Evolutionary conservation across 148 eudicot genomes (phyloP), one percentile per base, ranked within the genome.

Genomic region (Rhododendron simsii): DNA sequence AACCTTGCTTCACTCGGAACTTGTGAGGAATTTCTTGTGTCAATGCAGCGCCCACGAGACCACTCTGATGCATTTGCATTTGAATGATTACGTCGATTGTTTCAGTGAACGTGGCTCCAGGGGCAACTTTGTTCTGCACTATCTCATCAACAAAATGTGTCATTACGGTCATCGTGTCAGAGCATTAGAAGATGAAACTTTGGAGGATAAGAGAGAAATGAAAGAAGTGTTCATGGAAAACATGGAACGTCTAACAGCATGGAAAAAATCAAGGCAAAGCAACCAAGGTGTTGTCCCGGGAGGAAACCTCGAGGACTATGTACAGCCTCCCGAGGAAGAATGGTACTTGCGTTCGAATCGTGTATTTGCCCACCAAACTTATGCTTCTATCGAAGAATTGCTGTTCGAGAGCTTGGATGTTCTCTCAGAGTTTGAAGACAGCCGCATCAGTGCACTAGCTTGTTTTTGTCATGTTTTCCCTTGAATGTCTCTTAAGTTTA

Each of bases 61-160:
- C 48, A 18, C 48, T 18, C 5, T 37, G 4, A 39, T 76, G 80
- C 80, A 76, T 37, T 41, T 37, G 48, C 44, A 76, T 41, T 76
- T 76, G 80, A 76, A 76, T 76, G 45, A 21, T 41, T 76, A 39
- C 80, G 14, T 76, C 5, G 80, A 76, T 37, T 39, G 23, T 76
- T 76, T 39, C 11, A 41, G 28, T 10, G 44, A 76, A 21, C 26
- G 48, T 76, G 80, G 80, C 50, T 39, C 80, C 12, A 76, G 26
- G 45, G 80, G 80, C 50, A 76, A 39, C 44, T 20, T 39, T 37
- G 10, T 41, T 76, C 41, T 39, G 79, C 80, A 76, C 80, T 37
- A 76, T 76, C 48, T 76, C 80, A 76, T 76, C 47, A 76, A 76
- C 47, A 76, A 76, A 76, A 76, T 76, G 80, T 76, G 48, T 41